phyloP scores from a whole-genome alignment of 345 rosid genomes.

The Viola odorata region DNA sequence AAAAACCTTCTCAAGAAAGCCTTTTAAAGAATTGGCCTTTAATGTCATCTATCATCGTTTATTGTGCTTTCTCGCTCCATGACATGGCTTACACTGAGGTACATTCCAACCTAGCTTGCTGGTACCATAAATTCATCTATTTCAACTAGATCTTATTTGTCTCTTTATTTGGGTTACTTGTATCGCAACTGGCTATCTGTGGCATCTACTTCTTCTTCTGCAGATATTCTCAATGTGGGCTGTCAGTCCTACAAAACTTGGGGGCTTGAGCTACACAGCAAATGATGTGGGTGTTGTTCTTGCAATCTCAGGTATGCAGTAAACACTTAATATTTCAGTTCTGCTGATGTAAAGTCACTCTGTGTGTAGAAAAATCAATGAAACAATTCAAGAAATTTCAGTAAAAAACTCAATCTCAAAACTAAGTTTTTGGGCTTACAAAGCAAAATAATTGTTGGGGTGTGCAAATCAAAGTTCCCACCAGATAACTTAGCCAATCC shows the following conservation, averaged over 20 bases:
- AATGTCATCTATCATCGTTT: constrained; percentile 77
- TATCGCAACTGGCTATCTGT: no score
- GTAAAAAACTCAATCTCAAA: no score
- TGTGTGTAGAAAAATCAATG: no score
- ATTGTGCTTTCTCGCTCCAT: constrained; percentile 79
- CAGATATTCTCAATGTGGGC: constrained; percentile 92
- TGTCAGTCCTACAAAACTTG: constrained; percentile 61
- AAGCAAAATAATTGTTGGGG: no score
- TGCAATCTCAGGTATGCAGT: constrained; percentile 56
- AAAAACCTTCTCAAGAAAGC: constrained; percentile 28
- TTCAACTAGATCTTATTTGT: background rate
- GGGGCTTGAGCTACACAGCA: constrained; percentile 67
- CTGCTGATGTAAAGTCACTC: no score
- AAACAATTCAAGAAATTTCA: no score
- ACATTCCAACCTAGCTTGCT: background rate
- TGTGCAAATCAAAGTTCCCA: no score
- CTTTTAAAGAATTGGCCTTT: constrained; percentile 83
- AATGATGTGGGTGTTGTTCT: constrained; percentile 73
- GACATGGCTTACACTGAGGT: constrained; percentile 98
- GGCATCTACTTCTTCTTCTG: background rate
- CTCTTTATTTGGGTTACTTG: no score
- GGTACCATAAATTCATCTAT: background rate
- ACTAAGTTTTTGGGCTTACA: no score
- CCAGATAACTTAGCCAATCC: no score
- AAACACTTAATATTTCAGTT: background rate